Percentiles rank a stretch among this genome's conserved stretches.
Evolutionary conservation across 78 protist genomes (phyloP).

Genomic region (Dictyostelium firmibasis): DNA sequence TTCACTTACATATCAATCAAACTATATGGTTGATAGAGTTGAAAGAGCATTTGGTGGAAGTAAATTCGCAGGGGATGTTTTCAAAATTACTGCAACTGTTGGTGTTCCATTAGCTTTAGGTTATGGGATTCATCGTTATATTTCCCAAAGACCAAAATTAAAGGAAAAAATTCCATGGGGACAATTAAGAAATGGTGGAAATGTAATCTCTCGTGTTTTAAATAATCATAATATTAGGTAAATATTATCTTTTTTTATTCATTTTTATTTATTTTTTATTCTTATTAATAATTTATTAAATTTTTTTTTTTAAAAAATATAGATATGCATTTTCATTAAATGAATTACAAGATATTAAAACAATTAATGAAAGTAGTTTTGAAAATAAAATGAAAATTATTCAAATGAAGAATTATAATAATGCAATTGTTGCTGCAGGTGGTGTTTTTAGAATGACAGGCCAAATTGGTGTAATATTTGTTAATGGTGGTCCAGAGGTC

Average conservation of each 20-base stretch:
- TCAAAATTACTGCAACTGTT: slow-evolving; percentile 4
- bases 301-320: neutral
- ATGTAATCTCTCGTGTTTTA: slow-evolving; percentile 13
- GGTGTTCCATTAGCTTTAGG: slow-evolving; percentile 4
- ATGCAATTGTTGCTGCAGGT: slow-evolving; percentile 25
- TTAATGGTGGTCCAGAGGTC: neutral
- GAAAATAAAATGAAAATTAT: neutral
- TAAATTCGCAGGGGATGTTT: neutral
- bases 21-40: slow-evolving; percentile 12
- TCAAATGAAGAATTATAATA: slow-evolving; percentile 23
- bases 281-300: neutral
- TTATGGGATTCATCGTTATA: neutral
- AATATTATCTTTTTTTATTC: neutral
- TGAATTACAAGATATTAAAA: neutral
- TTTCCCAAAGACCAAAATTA: neutral
- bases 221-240: slow-evolving; percentile 16
- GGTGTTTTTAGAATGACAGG: slow-evolving; percentile 35
- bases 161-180: slow-evolving; percentile 27
- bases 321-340: slow-evolving; percentile 20
- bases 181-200: slow-evolving; percentile 22
- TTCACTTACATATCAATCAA: neutral
- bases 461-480: slow-evolving; percentile 16
- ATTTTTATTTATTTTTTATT: neutral
- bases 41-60: slow-evolving; percentile 1
- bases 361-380: neutral